Percentiles rank a stretch among this genome's conserved stretches.
Conservation (phyloP, 768 basidiomycete genomes). For the Cystoderma amianthinum region DNA sequence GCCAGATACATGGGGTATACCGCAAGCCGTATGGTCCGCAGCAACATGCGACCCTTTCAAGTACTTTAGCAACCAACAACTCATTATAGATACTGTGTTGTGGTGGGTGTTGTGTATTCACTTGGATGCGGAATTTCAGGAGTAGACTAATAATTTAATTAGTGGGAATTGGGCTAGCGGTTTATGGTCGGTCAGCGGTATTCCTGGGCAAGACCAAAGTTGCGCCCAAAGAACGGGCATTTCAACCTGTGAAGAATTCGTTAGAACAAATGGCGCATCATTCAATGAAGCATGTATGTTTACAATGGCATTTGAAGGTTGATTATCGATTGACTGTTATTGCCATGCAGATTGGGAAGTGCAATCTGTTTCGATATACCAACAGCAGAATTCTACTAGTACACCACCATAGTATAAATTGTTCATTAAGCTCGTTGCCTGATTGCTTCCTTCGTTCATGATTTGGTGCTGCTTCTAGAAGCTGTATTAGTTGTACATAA, state of each 20-base stretch:
- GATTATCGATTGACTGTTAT: slow-evolving; percentile 1
- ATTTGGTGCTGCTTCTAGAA: too few relatives aligned
- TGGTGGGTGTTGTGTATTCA: slow-evolving; percentile 40
- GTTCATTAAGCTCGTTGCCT: too few relatives aligned
- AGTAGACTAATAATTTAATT: slow-evolving; percentile 1
- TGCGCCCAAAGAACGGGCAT: slow-evolving; percentile 82
- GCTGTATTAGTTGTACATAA: too few relatives aligned
- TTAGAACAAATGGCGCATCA: slow-evolving; percentile 62
- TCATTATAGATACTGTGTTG: slow-evolving; percentile 82
- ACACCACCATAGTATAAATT: too few relatives aligned
- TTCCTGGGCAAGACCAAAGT: slow-evolving; percentile 81
- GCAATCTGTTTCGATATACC: slow-evolving; percentile 64
- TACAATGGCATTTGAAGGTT: slow-evolving; percentile 3
- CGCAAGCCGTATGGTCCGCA: slow-evolving; percentile 78
- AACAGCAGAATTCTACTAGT: slow-evolving; percentile 5
- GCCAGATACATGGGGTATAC: slow-evolving; percentile 70
- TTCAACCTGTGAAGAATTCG: slow-evolving; percentile 74
- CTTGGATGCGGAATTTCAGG: neutral
- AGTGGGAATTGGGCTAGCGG: slow-evolving; percentile 88
- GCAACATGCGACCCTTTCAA: slow-evolving; percentile 65
- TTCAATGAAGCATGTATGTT: slow-evolving; percentile 75
- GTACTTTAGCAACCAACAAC: slow-evolving; percentile 72
- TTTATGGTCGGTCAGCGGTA: slow-evolving; percentile 68
- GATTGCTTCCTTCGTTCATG: too few relatives aligned
- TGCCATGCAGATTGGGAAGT: slow-evolving; percentile 79